Evolutionary conservation across 805 yeast species (phyloP), one percentile per base, ranked within the genome.

Genomic region (Komagataella pastoris): DNA sequence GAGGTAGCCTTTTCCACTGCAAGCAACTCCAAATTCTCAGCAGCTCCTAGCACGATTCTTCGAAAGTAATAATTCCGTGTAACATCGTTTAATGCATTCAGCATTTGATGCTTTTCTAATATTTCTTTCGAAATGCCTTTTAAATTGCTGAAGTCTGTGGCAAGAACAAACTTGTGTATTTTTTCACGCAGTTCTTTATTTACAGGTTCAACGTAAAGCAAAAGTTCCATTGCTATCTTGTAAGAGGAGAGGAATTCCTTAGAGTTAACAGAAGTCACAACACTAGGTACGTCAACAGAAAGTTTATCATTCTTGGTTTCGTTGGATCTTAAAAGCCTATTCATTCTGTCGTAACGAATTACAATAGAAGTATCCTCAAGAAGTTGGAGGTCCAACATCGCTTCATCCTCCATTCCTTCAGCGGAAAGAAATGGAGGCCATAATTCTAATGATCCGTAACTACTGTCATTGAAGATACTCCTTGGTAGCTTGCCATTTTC

Each of bases 361-460:
- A 80, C 75, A 21, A 81, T 70, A 0, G 90, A 77, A 2, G 87
- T 77, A 54, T 81, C 75, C 36, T 83, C 77, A 23, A 88, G 73
- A 44, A 90, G 67, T 49, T 81, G 71, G 52, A 76, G 74, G 10
- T 67, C 60, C 54, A 79, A 65, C 1, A 73, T 59, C 0, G 74
- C 70, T 17, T 77, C 71, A 50, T 81, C 80, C 55, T 79, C 75
- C 55, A 86, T 79, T 19, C 82, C 70, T 59, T 88, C 95, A 49
- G 79, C 62, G 1, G 90, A 88, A 40, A 89, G 64, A 88, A 96
- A 90, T 0, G 96, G 95, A 2, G 97, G 97, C 97, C 97, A 90
- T 17, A 69, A 68, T 14, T 65, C 59, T 7, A 59, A 64, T 2
- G 85, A 76, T 1, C 96, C 93, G 2, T 76, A 68, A 10, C 66